Evolutionary conservation across 2,329 filamentous ascomycete genomes (phyloP).

Genomic region (Diaporthe sp.): DNA sequence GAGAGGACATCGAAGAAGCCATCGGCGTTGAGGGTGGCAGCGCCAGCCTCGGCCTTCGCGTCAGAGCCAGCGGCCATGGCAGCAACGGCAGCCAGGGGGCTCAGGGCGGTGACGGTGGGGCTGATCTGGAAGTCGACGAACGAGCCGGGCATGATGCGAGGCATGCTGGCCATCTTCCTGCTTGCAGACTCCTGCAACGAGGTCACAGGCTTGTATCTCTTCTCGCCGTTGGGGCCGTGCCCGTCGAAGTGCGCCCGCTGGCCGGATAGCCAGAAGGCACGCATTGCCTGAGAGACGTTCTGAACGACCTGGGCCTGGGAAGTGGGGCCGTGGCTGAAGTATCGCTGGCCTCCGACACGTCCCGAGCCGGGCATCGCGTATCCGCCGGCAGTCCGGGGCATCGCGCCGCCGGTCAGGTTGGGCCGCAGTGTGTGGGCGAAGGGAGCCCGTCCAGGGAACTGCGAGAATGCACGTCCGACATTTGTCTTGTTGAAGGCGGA

Average conservation of each 20-base stretch:
- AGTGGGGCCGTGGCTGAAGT: slow-evolving; percentile 91
- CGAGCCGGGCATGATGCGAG: slow-evolving; percentile 75
- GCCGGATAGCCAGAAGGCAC: slow-evolving; percentile 92
- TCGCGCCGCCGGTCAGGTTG: slow-evolving; percentile 88
- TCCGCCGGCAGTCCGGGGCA: slow-evolving; percentile 89
- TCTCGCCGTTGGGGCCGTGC: slow-evolving; percentile 77
- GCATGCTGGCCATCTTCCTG: slow-evolving; percentile 72
- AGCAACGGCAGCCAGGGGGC: slow-evolving; percentile 73
- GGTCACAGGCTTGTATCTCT: slow-evolving; percentile 83
- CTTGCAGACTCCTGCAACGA: slow-evolving; percentile 79
- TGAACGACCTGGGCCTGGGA: slow-evolving; percentile 91
- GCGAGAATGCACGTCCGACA: slow-evolving; percentile 64
- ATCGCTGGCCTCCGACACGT: slow-evolving; percentile 78
- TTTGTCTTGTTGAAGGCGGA: slow-evolving; percentile 62
- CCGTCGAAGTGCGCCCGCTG: slow-evolving; percentile 91
- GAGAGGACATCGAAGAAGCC: slow-evolving; percentile 88
- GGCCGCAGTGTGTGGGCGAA: slow-evolving; percentile 92
- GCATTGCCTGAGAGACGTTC: slow-evolving; percentile 93
- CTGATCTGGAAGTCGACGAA: slow-evolving; percentile 90
- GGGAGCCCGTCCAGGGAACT: slow-evolving; percentile 80
- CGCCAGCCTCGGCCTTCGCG: slow-evolving; percentile 54
- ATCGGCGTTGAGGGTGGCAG: slow-evolving; percentile 80
- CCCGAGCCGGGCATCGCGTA: slow-evolving; percentile 81
- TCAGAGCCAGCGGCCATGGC: slow-evolving; percentile 57
- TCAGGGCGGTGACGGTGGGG: slow-evolving; percentile 90